phyloP scores from a whole-genome alignment of 352 stramenopile species.

The Globisporangium emineosum region DNA sequence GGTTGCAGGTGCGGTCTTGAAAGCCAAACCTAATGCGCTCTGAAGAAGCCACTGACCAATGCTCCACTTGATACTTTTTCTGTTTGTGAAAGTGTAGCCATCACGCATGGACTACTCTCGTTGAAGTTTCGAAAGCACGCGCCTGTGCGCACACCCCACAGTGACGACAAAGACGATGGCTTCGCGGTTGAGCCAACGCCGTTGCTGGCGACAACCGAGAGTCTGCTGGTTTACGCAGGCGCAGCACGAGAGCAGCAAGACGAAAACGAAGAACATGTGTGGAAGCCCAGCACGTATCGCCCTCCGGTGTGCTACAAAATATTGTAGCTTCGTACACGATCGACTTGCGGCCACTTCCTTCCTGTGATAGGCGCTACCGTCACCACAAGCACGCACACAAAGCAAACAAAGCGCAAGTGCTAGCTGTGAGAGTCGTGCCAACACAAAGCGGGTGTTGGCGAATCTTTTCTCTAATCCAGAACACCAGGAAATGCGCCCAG shows the following conservation, averaged over 20 bases:
- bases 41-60: neutral
- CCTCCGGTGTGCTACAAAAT: slow-evolving; percentile 19
- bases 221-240: neutral
- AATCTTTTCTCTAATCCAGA: neutral
- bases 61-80: neutral
- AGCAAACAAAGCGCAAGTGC: neutral
- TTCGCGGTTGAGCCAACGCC: neutral
- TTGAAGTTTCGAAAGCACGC: slow-evolving; percentile 2
- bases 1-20: slow-evolving; percentile 6
- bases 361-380: slow-evolving; percentile 21
- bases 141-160: neutral
- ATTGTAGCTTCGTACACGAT: slow-evolving; percentile 67
- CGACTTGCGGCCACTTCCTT: slow-evolving; percentile 59
- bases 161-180: neutral
- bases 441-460: neutral
- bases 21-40: neutral
- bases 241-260: neutral
- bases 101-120: slow-evolving; percentile 3
- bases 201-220: slow-evolving; percentile 7
- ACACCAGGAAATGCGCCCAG: neutral
- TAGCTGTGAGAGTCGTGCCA: neutral
- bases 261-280: neutral
- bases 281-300: neutral
- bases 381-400: neutral
- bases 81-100: slow-evolving; percentile 5